phyloP scores from a whole-genome alignment of 441 rosid genomes.

The Pelargonium fulgidum region DNA sequence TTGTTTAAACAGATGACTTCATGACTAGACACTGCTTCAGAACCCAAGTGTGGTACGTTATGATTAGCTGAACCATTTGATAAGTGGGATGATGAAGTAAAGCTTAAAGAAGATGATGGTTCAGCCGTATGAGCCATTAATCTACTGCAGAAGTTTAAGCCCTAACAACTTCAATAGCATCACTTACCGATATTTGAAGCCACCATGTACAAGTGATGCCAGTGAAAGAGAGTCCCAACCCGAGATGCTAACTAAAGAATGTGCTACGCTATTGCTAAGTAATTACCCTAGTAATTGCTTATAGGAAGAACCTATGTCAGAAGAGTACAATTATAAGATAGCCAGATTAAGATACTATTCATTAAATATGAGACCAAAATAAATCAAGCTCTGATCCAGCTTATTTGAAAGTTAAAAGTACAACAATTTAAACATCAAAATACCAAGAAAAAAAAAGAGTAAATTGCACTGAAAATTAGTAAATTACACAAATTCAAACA shows the following conservation, averaged over 20 bases:
- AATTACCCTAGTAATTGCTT: neutral
- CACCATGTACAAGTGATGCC: neutral
- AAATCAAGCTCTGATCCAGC: neutral
- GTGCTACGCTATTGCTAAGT: constrained; percentile 1
- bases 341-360: constrained; percentile 2
- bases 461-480: neutral
- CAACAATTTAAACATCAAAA: neutral
- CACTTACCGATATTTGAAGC: neutral
- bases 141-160: constrained; percentile 10
- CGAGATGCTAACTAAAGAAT: neutral
- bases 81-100: constrained; percentile 40
- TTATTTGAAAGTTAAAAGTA: neutral
- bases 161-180: neutral
- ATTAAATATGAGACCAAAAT: neutral
- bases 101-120: constrained; percentile 68
- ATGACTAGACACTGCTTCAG: constrained; percentile 36
- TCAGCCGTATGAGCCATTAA: constrained; percentile 55
- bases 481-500: neutral
- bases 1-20: constrained; percentile 58
- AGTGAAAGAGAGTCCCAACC: neutral
- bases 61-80: constrained; percentile 49
- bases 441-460: neutral
- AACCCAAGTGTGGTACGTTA: constrained; percentile 24
- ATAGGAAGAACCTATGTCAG: neutral
- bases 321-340: neutral